Base-by-base conservation (phyloP, 2,329 filamentous ascomycete genomes). In the Colletotrichum sp. region DNA sequence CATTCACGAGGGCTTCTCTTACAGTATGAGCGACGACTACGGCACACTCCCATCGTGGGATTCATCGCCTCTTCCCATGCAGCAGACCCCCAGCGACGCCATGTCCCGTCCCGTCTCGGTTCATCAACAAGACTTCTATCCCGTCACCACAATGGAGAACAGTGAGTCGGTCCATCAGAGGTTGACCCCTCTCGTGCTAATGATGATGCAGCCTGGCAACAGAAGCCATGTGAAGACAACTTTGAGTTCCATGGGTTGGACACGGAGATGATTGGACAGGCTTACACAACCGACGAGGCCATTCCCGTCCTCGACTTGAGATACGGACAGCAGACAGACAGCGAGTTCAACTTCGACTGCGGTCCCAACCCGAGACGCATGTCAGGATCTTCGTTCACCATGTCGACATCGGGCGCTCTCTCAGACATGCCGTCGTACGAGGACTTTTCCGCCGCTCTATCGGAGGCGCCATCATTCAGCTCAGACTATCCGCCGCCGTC, bases 351-450 rank as follows among this genome's bases (percentile, higher is more conserved):
- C 73, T 87, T 90, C 76, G 90, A 92, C 55, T 85, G 88, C 70
- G 86, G 85, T n/a, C 83, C 89, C 62, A 89, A 90, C 77, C 87
- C 89, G 63, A 89, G 93, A 75, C 90, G 93, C 77, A 90, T 94
- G 87, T 95, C 93, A 24, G 93, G 93, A 64, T 95, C 93, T 4
- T 95, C 93, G 2, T 94, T 94, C 81, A 94, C 93, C 52, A 90
- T 95, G 85, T 95, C 93, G 18, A 94, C 91, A 1, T 90, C 90
- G 57, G 90, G 92, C 26, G 89, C 88, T 26, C 86, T 94, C 57
- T 93, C 92, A 7, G 93, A 95, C 79, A 91, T 94, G 83, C 89
- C 92, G 66, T 92, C 92, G 6, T 95, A 93, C 81, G 93, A 95
- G 73, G 93, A 95, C 78, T 91, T 94, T 81, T 92, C 93, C 18